Evolutionary conservation across 2,329 filamentous ascomycete genomes (phyloP), one percentile per base, ranked within the genome.

Genomic region (Ustilaginoidea virens): DNA sequence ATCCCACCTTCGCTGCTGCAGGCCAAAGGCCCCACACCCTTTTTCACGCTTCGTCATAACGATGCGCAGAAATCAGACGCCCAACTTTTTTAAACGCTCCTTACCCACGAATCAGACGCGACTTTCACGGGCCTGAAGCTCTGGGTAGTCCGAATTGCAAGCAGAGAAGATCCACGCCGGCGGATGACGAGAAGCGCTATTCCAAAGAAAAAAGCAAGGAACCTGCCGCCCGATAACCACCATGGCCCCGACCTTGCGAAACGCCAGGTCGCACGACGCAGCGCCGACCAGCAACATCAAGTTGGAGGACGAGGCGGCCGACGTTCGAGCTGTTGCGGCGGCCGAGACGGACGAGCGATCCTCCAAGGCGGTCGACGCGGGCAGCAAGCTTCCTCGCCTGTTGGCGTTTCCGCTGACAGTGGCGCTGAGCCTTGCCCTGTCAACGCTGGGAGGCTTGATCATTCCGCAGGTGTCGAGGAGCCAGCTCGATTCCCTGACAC

Each of bases 401-500:
- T 37, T 62, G n/a, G 59, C 61, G 33, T 71, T 74, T 39, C 66
- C 65, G 7, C 51, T 72, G 4, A 54, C 64, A 13, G 57, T 63
- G 7, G 44, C 61, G 13, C 46, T 72, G 39, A 73, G 63, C 51
- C 60, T 86, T 33, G 56, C 61, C 18, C 53, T 83, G 33, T 78
- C 74, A 37, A 63, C 69, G 11, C 43, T 74, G 12, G 63, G 80
- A 5, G 79, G 80, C 50, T 69, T 71, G 26, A 46, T 76, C 29
- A 58, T 69, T 5, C 63, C 69, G 27, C 61, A 67, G 21, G 62
- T 71, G 36, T 73, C 70, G 5, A 60, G 64, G 10, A 69, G 66
- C 5, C 75, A 86, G 49, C 58, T 92, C 23, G 72, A 73, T 1
- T 56, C 58, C 16, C 65, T 87, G 33, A 78, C 72, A 48, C 70